Percentiles rank a stretch among this genome's conserved stretches.
These are phyloP conservation scores for Zelonia costaricensis DNA, from an alignment of 208 protist genomes.

Conservation along the genomic window DNA sequence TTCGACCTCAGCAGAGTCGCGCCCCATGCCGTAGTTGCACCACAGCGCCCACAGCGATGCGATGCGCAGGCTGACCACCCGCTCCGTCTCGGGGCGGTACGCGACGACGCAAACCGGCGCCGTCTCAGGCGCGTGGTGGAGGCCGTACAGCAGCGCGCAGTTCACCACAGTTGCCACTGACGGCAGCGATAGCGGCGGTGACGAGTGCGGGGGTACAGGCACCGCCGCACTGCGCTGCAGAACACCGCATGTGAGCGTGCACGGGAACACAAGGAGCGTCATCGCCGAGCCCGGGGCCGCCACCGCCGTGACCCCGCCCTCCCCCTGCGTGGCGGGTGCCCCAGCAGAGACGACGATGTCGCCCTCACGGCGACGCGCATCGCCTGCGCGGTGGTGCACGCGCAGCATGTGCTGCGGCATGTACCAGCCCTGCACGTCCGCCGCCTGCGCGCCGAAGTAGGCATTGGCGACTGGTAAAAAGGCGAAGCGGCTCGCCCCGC, in stretches of 20 bases:
- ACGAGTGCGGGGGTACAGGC: neutral
- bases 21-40: conserved; percentile 13
- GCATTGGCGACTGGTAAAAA: neutral
- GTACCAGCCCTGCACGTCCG: conserved; percentile 5
- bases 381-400: neutral
- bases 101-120: neutral
- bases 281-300: neutral
- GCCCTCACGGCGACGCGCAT: too few species aligned
- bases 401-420: conserved; percentile 8
- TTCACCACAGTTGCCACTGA: conserved; percentile 3
- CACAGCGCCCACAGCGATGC: conserved; percentile 18
- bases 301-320: neutral
- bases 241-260: neutral
- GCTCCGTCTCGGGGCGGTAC: conserved; percentile 11
- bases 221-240: neutral
- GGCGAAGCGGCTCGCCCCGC: neutral
- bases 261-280: neutral
- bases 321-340: too few species aligned
- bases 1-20: too few species aligned
- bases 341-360: too few species aligned
- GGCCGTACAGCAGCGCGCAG: neutral
- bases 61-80: conserved; percentile 14
- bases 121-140: neutral
- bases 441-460: conserved; percentile 4
- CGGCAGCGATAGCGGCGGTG: neutral